A percentile compares a stretch with the other conserved stretches of the same genome.
These are phyloP conservation scores for Drechslerella dactyloides DNA, from an alignment of 2,329 filamentous ascomycete species.

Conservation along the genomic window DNA sequence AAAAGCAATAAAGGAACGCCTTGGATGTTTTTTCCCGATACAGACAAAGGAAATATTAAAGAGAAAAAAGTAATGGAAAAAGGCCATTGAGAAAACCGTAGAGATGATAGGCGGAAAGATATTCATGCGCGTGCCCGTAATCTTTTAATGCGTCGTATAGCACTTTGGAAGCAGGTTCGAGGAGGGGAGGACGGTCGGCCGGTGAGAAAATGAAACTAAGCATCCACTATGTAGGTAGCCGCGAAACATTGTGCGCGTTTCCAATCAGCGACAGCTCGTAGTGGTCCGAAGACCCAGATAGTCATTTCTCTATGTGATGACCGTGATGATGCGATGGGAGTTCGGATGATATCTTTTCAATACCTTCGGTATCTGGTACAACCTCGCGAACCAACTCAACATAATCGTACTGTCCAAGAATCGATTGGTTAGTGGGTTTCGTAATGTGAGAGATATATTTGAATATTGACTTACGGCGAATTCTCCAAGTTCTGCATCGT, in stretches of 20 bases:
- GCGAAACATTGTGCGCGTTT: constrained; percentile 50
- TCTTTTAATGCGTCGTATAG: not conserved
- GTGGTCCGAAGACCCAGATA: constrained; percentile 52
- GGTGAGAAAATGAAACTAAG: constrained; percentile 25
- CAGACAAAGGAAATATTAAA: constrained; percentile 7
- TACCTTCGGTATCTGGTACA: constrained; percentile 55
- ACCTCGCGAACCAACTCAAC: constrained; percentile 81
- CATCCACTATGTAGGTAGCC: constrained; percentile 47
- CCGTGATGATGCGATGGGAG: constrained; percentile 45
- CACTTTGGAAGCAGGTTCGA: not conserved
- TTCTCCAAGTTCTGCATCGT: constrained; percentile 89
- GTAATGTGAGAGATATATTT: constrained; percentile 3
- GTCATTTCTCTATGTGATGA: constrained; percentile 51
- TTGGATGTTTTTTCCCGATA: not conserved
- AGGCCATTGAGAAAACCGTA: constrained; percentile 13
- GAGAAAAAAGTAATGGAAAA: constrained; percentile 14
- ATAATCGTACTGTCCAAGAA: constrained; percentile 72
- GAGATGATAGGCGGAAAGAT: not conserved
- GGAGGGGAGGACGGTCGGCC: not conserved
- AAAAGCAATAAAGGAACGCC: constrained; percentile 16
- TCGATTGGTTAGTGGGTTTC: constrained; percentile 23
- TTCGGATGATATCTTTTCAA: constrained; percentile 53
- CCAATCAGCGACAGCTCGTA: constrained; percentile 50
- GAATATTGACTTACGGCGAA: constrained; percentile 69
- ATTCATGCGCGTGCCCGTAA: constrained; percentile 1